Conservation (phyloP, 108 stramenopile genomes). For the Pseudonitzschia multistriata region DNA sequence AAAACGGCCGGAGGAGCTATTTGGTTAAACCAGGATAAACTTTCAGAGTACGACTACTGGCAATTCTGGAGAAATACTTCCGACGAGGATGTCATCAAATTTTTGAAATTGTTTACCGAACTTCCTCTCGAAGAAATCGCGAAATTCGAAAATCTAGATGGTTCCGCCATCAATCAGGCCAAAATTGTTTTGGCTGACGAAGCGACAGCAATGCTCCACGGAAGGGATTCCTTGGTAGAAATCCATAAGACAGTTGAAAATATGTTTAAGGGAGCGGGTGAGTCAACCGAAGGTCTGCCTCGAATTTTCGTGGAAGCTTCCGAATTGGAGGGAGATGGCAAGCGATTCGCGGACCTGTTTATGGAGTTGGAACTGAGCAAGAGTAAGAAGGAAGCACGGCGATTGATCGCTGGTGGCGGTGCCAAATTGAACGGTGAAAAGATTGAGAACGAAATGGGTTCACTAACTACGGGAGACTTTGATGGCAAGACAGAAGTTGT, state of each 20-base stretch:
- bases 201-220: conserved; percentile 92
- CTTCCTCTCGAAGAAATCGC: conserved; percentile 84
- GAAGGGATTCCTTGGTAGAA: conserved; percentile 67
- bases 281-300: conserved; percentile 61
- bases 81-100: conserved; percentile 92
- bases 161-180: conserved; percentile 88
- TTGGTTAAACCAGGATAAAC: conserved; percentile 91
- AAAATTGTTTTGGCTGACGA: conserved; percentile 96
- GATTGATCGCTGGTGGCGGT: conserved; percentile 92
- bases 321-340: conserved; percentile 41
- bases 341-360: conserved; percentile 82
- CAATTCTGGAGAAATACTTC: conserved; percentile 98
- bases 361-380: conserved; percentile 70
- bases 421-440: conserved; percentile 69
- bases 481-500: conserved; percentile 63
- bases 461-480: conserved; percentile 58
- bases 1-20: conserved; percentile 96
- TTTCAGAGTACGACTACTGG: conserved; percentile 97
- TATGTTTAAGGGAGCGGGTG: conserved; percentile 69
- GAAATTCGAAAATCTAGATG: conserved; percentile 57
- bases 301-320: conserved; percentile 54
- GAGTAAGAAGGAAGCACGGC: conserved; percentile 92
- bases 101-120: conserved; percentile 94
- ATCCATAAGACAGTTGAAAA: conserved; percentile 87
- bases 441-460: conserved; percentile 60